These are phyloP conservation scores for Tulasnella sp. DNA, from an alignment of 768 basidiomycete species.

Conservation along the genomic window DNA sequence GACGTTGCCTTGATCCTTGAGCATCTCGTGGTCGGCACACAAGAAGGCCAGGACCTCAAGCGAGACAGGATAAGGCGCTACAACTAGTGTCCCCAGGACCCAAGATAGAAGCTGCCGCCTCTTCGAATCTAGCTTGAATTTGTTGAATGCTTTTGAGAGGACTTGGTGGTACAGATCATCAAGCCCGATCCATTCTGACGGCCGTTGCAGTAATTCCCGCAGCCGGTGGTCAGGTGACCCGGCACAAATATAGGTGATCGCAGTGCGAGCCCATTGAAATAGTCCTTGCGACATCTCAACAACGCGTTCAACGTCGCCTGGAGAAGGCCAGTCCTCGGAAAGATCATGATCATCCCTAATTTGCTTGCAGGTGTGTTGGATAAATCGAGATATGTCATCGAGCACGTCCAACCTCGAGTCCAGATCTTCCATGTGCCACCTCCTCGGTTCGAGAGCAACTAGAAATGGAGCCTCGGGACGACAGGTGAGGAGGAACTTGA, in stretches of 20 bases:
- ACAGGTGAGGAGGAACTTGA: not conserved
- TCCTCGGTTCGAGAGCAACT: not conserved
- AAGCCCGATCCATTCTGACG: not conserved
- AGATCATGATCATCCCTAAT: not conserved
- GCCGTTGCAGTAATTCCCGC: not conserved
- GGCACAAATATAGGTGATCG: not conserved
- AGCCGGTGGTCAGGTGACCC: not conserved
- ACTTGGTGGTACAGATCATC: not conserved
- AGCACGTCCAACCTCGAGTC: not conserved
- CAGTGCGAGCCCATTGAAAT: not conserved
- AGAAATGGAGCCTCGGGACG: not conserved
- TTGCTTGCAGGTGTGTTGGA: not conserved
- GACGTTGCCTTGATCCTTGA: too few relatives aligned
- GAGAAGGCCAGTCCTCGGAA: not conserved
- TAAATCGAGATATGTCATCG: not conserved
- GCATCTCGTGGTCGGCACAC: not conserved
- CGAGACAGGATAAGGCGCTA: not conserved
- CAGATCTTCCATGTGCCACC: not conserved
- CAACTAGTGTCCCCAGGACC: not conserved
- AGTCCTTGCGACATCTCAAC: not conserved
- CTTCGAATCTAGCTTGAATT: not conserved
- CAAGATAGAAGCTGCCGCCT: not conserved
- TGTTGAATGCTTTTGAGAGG: not conserved
- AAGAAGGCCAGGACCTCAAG: not conserved
- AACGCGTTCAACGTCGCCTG: not conserved